These are phyloP conservation scores for Leishmania martiniquensis DNA, from an alignment of 208 protist genomes.

Conservation along the genomic window DNA sequence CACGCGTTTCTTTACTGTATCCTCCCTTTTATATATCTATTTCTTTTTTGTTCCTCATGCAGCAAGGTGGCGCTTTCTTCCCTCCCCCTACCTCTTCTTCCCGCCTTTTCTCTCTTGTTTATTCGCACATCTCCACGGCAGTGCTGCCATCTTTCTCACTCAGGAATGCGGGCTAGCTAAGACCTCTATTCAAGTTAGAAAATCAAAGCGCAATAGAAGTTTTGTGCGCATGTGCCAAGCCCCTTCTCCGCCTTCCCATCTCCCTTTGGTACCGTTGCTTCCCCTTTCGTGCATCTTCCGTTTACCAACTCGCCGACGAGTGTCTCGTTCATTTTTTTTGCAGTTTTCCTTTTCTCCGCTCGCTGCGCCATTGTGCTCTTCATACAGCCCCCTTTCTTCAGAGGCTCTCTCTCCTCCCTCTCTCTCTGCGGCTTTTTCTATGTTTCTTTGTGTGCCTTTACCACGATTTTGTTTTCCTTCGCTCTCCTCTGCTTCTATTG, in stretches of 20 bases:
- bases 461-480: background rate
- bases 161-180: background rate
- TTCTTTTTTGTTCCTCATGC: conserved; percentile 9
- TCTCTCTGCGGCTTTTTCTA: too few relatives aligned
- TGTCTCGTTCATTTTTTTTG: background rate
- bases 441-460: background rate
- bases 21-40: conserved; percentile 1
- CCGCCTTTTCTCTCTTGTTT: conserved; percentile 1
- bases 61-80: background rate
- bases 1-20: background rate
- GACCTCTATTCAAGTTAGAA: background rate
- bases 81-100: background rate
- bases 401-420: background rate
- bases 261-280: background rate
- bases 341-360: background rate
- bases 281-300: background rate
- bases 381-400: background rate
- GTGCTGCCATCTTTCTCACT: background rate
- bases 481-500: background rate
- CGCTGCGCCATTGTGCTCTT: background rate
- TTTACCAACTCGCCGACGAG: background rate
- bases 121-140: background rate
- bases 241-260: background rate
- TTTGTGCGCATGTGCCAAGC: background rate
- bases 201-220: background rate